These are phyloP conservation scores for Penicillium sp. DNA, from an alignment of 2,329 filamentous ascomycete species.

Conservation along the genomic window DNA sequence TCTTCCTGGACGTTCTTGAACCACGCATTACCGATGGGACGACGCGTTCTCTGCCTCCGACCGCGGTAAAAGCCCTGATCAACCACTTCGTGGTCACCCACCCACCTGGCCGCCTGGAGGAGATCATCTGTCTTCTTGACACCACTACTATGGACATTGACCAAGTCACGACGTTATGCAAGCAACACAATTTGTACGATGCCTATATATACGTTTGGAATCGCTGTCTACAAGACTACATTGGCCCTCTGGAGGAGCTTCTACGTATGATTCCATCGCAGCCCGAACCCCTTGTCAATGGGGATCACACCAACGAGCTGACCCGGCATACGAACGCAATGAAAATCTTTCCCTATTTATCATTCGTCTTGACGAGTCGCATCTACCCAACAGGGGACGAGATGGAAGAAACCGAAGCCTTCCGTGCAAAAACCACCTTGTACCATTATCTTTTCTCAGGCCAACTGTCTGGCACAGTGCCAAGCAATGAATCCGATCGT, in stretches of 20 bases:
- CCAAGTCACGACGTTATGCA: constrained; percentile 86
- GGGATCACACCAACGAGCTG: constrained; percentile 55
- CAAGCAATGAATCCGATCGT: constrained; percentile 41
- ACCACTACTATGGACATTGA: constrained; percentile 91
- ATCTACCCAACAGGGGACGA: constrained; percentile 83
- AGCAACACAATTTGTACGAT: constrained; percentile 88
- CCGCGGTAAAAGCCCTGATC: constrained; percentile 82
- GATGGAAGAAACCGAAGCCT: constrained; percentile 71
- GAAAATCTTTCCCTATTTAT: constrained; percentile 93
- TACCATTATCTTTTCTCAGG: constrained; percentile 95
- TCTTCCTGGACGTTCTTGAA: constrained; percentile 87
- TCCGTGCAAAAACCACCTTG: constrained; percentile 78
- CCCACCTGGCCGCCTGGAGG: constrained; percentile 77
- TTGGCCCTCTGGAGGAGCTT: constrained; percentile 85
- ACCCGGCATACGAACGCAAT: constrained; percentile 65
- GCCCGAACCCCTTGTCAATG: constrained; percentile 29
- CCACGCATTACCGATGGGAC: constrained; percentile 79
- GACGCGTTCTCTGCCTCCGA: constrained; percentile 74
- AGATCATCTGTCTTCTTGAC: constrained; percentile 91
- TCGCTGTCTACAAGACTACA: constrained; percentile 80
- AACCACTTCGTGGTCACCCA: constrained; percentile 75
- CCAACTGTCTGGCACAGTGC: constrained; percentile 41
- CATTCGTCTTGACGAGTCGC: constrained; percentile 84
- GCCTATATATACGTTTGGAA: constrained; percentile 98
- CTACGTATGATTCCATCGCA: constrained; percentile 49